phyloP scores from a whole-genome alignment of 2,329 filamentous ascomycete species.

The Claviceps lovelessii region DNA sequence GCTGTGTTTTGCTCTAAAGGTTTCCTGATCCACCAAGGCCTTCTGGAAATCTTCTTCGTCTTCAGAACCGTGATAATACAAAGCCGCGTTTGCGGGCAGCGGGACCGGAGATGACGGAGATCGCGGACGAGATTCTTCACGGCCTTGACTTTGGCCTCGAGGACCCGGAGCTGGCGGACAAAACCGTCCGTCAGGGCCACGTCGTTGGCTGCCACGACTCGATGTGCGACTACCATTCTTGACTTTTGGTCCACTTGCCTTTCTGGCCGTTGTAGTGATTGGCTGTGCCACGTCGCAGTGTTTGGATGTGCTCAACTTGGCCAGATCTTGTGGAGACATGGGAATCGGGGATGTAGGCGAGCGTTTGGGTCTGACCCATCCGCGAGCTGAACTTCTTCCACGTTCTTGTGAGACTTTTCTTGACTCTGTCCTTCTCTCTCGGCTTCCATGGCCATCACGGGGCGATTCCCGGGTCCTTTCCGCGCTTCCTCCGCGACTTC shows the following conservation, averaged over 20 bases:
- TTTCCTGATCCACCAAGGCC: constrained; percentile 39
- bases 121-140: constrained; percentile 39
- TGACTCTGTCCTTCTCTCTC: constrained; percentile 34
- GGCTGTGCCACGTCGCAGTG: constrained; percentile 24
- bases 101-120: constrained; percentile 75
- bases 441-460: constrained; percentile 32
- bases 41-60: constrained; percentile 48
- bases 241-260: constrained; percentile 20
- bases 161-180: constrained; percentile 30
- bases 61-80: constrained; percentile 34
- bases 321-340: constrained; percentile 82
- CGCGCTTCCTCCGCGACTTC: constrained; percentile 40
- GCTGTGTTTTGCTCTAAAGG: constrained; percentile 40
- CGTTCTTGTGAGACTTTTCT: constrained; percentile 56
- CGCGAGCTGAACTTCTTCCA: constrained; percentile 50
- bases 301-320: constrained; percentile 41
- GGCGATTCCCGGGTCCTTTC: constrained; percentile 30
- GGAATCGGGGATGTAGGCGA: constrained; percentile 86
- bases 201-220: constrained; percentile 32
- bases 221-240: constrained; percentile 31
- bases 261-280: constrained; percentile 28
- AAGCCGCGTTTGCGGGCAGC: constrained; percentile 39
- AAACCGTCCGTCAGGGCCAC: constrained; percentile 31
- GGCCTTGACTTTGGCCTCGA: constrained; percentile 49
- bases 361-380: constrained; percentile 60